Percentiles rank a stretch among this genome's conserved stretches.
These are phyloP conservation scores for Umbelopsis sp. DNA, from an alignment of 192 early-diverging fungal genomes.

Conservation along the genomic window DNA sequence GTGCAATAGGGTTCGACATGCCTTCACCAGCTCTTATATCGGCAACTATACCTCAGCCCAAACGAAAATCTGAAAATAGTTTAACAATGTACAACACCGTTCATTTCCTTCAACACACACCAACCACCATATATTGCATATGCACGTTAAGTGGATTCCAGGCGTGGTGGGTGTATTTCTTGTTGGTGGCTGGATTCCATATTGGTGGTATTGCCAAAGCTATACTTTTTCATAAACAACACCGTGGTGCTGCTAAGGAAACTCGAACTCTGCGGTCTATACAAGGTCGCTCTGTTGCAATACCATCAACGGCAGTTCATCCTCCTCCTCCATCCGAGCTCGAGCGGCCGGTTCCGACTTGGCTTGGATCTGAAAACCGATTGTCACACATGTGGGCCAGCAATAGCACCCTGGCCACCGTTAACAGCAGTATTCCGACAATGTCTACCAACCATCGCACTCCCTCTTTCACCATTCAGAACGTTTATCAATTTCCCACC, in stretches of 20 bases:
- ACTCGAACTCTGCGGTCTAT: background rate
- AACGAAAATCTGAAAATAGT: background rate
- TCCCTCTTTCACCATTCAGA: too few species aligned
- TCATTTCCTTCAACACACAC: conserved; percentile 7
- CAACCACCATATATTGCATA: conserved; percentile 6
- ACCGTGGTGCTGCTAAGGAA: background rate
- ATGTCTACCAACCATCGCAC: background rate
- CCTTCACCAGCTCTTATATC: background rate
- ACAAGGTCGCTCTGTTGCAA: background rate
- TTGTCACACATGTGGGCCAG: background rate
- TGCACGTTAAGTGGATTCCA: background rate
- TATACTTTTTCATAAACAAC: background rate
- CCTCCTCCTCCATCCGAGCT: background rate
- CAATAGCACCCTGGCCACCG: background rate
- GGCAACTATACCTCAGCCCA: background rate
- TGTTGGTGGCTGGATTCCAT: conserved; percentile 8
- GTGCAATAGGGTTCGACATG: conserved; percentile 9
- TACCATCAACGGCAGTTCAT: background rate
- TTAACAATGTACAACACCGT: background rate
- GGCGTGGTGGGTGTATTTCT: conserved; percentile 13
- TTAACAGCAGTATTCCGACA: background rate
- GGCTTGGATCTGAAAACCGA: background rate
- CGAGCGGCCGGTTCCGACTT: conserved; percentile 15
- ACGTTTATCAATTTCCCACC: background rate
- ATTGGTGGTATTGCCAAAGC: conserved; percentile 11